These are phyloP conservation scores for Talaromyces wortmannii DNA, from an alignment of 495 filamentous ascomycete species.

Conservation along the genomic window DNA sequence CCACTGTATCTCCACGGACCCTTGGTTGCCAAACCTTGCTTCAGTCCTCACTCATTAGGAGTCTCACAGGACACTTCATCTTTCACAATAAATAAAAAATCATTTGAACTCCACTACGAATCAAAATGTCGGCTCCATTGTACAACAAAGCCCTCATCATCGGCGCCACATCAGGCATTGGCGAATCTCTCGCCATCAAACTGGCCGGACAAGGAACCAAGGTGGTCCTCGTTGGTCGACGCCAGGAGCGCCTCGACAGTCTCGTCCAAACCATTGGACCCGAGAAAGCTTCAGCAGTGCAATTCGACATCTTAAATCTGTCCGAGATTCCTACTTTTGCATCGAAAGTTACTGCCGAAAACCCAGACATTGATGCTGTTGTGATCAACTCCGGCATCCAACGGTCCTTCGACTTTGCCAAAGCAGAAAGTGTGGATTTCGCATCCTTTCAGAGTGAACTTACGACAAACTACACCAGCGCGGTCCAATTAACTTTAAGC, in stretches of 20 bases:
- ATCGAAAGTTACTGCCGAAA: conserved; percentile 38
- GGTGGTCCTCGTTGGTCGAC: conserved; percentile 57
- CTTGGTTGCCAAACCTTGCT: no score
- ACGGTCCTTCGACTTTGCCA: conserved; percentile 52
- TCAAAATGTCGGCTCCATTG: not conserved
- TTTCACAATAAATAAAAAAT: not conserved
- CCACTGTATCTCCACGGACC: no score
- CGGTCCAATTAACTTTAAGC: conserved; percentile 50
- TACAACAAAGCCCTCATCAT: conserved; percentile 67
- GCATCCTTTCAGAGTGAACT: conserved; percentile 48
- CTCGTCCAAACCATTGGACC: conserved; percentile 53
- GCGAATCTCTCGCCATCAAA: conserved; percentile 54
- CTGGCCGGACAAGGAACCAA: conserved; percentile 53
- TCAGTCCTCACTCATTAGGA: no score
- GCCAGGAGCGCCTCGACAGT: conserved; percentile 57
- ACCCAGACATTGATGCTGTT: conserved; percentile 46
- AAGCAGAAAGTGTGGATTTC: conserved; percentile 53
- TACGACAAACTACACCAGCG: conserved; percentile 60
- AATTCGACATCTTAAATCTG: conserved; percentile 60
- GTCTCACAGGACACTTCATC: not conserved
- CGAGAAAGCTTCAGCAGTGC: conserved; percentile 42
- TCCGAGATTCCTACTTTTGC: conserved; percentile 47
- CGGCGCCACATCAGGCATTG: conserved; percentile 69
- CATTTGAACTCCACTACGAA: not conserved
- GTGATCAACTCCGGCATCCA: conserved; percentile 41